phyloP scores from a whole-genome alignment of 805 yeast genomes.

The Kuraishia piskuri region DNA sequence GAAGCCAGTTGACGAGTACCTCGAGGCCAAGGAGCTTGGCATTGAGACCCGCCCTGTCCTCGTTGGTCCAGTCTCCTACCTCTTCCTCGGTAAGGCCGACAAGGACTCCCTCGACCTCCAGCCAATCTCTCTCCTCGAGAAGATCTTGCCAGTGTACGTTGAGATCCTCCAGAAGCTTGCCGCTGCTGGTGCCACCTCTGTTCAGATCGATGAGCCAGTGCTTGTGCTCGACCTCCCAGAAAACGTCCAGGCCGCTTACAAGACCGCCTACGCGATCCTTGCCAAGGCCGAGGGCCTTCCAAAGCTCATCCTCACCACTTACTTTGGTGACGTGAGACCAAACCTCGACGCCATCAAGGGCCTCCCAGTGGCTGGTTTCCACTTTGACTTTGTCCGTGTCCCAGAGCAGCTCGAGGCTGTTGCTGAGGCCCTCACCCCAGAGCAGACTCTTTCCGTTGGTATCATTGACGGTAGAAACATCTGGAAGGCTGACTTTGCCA shows the following conservation, averaged over 20 bases:
- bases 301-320: constrained; percentile 76
- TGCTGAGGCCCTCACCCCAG: constrained; percentile 50
- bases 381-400: constrained; percentile 91
- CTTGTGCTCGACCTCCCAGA: constrained; percentile 90
- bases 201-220: constrained; percentile 97
- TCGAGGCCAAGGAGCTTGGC: constrained; percentile 96
- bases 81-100: constrained; percentile 95
- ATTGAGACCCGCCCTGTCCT: constrained; percentile 96
- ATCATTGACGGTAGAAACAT: constrained; percentile 98
- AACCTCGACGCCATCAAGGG: constrained; percentile 83
- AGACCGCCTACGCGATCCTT: constrained; percentile 76
- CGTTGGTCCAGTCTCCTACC: constrained; percentile 93
- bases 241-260: constrained; percentile 76
- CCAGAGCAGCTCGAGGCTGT: constrained; percentile 94
- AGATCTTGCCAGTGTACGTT: constrained; percentile 88
- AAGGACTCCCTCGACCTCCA: constrained; percentile 93
- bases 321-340: constrained; percentile 98
- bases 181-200: constrained; percentile 90
- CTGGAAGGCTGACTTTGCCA: constrained; percentile 94
- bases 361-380: constrained; percentile 92
- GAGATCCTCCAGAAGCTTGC: constrained; percentile 81
- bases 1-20: constrained; percentile 95
- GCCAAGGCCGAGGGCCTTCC: constrained; percentile 64
- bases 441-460: constrained; percentile 90
- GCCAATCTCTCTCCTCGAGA: constrained; percentile 83